phyloP scores from a whole-genome alignment of 257 asterid species.

The Rubia yunnanensis region DNA sequence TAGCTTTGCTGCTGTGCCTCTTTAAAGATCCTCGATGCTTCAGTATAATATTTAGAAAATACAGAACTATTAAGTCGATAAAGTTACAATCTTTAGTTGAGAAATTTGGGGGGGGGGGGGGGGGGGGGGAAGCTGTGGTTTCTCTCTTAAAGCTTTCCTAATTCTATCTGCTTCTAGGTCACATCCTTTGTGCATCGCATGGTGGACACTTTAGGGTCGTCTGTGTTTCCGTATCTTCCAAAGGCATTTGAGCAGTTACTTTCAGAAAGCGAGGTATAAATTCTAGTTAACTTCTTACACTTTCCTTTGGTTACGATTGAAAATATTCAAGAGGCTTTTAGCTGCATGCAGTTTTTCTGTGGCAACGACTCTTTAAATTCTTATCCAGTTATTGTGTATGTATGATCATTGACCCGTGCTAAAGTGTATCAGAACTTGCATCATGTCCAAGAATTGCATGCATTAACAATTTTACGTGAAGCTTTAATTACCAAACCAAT shows the following conservation, averaged over 20 bases:
- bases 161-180: conserved; percentile 41
- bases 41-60: neutral
- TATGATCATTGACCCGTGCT: neutral
- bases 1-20: neutral
- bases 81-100: too few relatives aligned
- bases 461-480: neutral
- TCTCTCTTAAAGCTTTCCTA: conserved; percentile 6
- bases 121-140: too few relatives aligned
- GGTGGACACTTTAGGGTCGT: conserved; percentile 84
- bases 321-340: neutral
- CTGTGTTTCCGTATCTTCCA: conserved; percentile 86
- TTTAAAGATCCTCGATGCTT: neutral
- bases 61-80: too few relatives aligned
- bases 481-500: neutral
- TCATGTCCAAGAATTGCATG: neutral
- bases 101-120: too few relatives aligned
- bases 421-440: neutral
- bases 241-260: conserved; percentile 85
- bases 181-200: conserved; percentile 92
- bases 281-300: neutral
- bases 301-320: neutral
- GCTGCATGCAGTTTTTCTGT: neutral
- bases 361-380: neutral
- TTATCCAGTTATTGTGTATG: neutral
- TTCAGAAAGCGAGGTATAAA: conserved; percentile 73